Conservation (phyloP, 495 filamentous ascomycete genomes). For the Xylaria sp. region DNA sequence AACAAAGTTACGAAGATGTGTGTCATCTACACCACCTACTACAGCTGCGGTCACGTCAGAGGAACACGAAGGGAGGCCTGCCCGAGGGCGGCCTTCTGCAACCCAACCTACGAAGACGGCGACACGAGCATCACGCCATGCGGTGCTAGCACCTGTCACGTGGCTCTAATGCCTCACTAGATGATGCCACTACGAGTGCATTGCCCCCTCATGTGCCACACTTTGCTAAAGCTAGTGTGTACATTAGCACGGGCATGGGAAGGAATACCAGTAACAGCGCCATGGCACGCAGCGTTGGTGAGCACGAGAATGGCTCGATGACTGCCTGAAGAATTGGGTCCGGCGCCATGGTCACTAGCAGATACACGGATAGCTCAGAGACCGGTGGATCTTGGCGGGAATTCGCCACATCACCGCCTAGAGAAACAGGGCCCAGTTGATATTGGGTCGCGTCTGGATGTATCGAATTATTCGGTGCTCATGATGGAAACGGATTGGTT, state of each 20-base stretch:
- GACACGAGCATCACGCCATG: constrained; percentile 13
- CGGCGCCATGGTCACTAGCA: background rate
- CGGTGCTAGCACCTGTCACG: background rate
- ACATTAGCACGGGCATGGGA: background rate
- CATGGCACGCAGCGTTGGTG: background rate
- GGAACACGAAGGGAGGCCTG: constrained; percentile 11
- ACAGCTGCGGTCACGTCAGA: constrained; percentile 10
- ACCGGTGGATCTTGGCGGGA: too few relatives aligned
- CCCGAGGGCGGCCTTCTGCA: constrained; percentile 16
- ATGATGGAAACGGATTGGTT: background rate
- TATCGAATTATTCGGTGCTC: background rate
- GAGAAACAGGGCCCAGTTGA: background rate
- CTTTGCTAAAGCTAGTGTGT: background rate
- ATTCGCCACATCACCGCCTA: background rate
- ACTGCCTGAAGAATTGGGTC: background rate
- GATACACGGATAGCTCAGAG: background rate
- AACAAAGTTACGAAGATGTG: constrained; percentile 1
- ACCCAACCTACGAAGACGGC: constrained; percentile 10
- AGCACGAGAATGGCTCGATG: background rate
- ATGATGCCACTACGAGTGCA: too few relatives aligned
- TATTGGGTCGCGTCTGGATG: background rate
- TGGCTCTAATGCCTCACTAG: background rate
- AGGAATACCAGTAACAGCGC: background rate
- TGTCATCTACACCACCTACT: constrained; percentile 15
- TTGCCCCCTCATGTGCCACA: background rate